phyloP scores from a whole-genome alignment of 371 early-diverging fungal species.

The Coemansia sp. region DNA sequence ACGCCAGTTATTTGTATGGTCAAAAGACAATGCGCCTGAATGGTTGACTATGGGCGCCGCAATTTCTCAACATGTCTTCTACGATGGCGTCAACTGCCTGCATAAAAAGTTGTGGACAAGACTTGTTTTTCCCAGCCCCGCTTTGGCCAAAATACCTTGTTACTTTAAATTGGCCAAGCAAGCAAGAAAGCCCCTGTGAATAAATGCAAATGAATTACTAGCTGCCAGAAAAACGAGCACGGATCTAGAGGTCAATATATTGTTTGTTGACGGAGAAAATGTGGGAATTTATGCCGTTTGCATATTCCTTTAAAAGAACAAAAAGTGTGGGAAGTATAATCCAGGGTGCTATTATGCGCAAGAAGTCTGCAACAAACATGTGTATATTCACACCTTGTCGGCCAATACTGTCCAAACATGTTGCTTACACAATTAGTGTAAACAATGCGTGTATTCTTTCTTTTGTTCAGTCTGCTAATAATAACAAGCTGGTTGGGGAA shows the following conservation, averaged over 20 bases:
- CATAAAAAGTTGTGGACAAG: background rate
- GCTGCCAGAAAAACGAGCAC: background rate
- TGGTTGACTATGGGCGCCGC: conserved; percentile 1
- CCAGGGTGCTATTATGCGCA: background rate
- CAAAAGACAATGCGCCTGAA: background rate
- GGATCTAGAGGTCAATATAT: background rate
- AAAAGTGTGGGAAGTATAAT: background rate
- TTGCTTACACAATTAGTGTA: background rate
- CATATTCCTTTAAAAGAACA: background rate
- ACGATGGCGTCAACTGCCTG: background rate
- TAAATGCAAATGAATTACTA: conserved; percentile 1
- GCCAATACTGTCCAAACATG: conserved; percentile 4
- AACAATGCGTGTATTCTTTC: background rate
- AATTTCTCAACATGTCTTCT: background rate
- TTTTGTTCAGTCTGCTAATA: background rate
- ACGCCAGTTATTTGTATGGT: background rate
- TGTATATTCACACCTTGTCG: conserved; percentile 1
- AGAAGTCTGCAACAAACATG: background rate
- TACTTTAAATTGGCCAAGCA: background rate
- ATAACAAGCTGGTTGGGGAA: background rate
- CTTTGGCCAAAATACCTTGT: background rate
- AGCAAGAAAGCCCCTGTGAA: conserved; percentile 1
- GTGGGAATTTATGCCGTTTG: background rate
- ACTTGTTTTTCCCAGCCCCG: background rate
- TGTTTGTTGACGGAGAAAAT: background rate